Evolutionary conservation across 2,329 filamentous ascomycete species (phyloP), one percentile per base, ranked within the genome.

Genomic region (Trichoderma atroviride): DNA sequence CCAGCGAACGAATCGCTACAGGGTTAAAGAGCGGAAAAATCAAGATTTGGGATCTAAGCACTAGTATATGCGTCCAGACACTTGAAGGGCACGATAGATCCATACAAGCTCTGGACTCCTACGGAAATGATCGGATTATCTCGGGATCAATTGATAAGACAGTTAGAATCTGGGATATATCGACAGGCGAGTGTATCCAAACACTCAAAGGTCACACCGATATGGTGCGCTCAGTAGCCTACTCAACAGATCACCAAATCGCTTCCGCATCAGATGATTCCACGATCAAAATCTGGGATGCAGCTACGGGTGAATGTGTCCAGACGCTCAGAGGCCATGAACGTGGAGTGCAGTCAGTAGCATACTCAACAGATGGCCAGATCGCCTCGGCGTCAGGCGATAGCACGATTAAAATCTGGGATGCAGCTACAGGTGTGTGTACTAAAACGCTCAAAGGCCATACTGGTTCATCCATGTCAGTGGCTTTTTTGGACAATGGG

Each of bases 121-220:
- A 47, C 2, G 5, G 33, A 27, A n/a, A 70, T 27, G 1, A 27
- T 47, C 47, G 35, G 4, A 47, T 50, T 11, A 66, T 40, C 27
- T 70, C 66, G 4, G 59, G 6, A 24, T 69, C 59, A 19, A 0
- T 3, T 5, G 69, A 70, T 9, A 9, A 5, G 1, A 64, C 31
- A 9, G 60, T 70, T n/a, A 52, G 47, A 35, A 50, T 70, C 33
- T 70, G 66, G 69, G 53, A 70, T 56, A 53, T 40, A 16, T 6
- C 55, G 9, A 69, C 40, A 13, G 47, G 47, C 2, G 2, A 13
- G n/a, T 65, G 56, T 13, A 11, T 67, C 9, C 19, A 57, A 24
- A 70, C 47, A 6, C 29, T 67, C 5, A 13, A 4, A 2, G 62
- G 55, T 10, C 61, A 67, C 31, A 24, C 7, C 7, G 19, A 4